Percentiles rank a stretch among this genome's conserved stretches.
Evolutionary conservation across 352 stramenopile genomes (phyloP).

Genomic region (Phytophthora hibernalis): DNA sequence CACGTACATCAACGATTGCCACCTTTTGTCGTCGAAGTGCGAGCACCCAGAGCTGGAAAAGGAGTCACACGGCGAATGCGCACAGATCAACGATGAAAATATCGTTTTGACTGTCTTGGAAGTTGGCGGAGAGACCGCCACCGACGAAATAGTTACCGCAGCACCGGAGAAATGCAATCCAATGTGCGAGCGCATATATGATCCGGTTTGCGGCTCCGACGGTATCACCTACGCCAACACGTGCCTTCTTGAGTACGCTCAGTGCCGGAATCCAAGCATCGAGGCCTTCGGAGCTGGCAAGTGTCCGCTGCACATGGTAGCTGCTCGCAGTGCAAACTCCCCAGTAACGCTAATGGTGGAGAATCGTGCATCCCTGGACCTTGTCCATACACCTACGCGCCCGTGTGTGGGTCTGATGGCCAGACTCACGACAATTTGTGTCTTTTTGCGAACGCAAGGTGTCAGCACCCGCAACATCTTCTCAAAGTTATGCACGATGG

Average conservation of each 20-base stretch:
- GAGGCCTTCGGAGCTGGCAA: conserved; percentile 50
- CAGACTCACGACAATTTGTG: conserved; percentile 52
- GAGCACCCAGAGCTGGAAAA: conserved; percentile 53
- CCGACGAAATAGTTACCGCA: conserved; percentile 3
- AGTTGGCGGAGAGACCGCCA: conserved; percentile 11
- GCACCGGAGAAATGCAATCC: conserved; percentile 51
- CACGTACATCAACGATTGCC: conserved; percentile 65
- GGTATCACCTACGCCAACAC: conserved; percentile 67
- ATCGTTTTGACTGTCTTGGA: conserved; percentile 23
- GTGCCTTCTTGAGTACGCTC: conserved; percentile 61
- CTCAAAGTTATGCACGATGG: conserved; percentile 54
- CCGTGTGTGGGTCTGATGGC: conserved; percentile 52
- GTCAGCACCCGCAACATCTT: conserved; percentile 27
- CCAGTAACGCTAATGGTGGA: conserved; percentile 9
- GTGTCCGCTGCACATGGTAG: conserved; percentile 40
- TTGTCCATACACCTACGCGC: conserved; percentile 45
- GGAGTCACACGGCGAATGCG: conserved; percentile 42
- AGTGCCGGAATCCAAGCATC: conserved; percentile 47
- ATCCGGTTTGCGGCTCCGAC: conserved; percentile 69
- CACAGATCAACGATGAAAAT: not conserved
- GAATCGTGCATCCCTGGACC: conserved; percentile 45
- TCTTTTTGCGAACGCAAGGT: conserved; percentile 45
- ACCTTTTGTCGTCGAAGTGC: conserved; percentile 57
- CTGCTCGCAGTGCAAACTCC: conserved; percentile 15
- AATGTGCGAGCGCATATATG: conserved; percentile 54